Conservation (phyloP, 352 stramenopile genomes). For the Phytophthora boehmeriae region DNA sequence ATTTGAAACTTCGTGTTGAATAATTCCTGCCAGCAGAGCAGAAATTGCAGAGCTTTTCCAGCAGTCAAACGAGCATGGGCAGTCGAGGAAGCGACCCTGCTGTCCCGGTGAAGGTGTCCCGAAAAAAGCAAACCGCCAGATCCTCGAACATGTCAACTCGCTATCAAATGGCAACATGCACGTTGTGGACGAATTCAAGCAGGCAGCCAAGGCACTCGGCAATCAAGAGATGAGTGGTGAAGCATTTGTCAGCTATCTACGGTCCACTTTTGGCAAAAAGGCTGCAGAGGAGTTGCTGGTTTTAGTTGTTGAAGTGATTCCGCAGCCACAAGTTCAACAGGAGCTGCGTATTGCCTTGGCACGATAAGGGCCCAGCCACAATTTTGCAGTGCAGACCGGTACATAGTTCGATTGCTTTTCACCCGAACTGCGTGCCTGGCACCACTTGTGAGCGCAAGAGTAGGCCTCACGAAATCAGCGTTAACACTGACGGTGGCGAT, state of each 20-base stretch:
- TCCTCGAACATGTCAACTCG: constrained; percentile 66
- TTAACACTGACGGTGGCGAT: constrained; percentile 33
- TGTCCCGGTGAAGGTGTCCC: constrained; percentile 32
- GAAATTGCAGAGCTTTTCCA: constrained; percentile 41
- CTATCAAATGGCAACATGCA: constrained; percentile 54
- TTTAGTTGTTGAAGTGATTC: constrained; percentile 71
- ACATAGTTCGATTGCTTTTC: constrained; percentile 9
- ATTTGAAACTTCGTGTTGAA: constrained; percentile 6
- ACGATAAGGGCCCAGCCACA: constrained; percentile 23
- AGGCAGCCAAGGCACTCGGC: constrained; percentile 68
- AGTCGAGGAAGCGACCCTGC: constrained; percentile 26
- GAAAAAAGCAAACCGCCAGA: constrained; percentile 75
- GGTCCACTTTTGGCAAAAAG: constrained; percentile 59
- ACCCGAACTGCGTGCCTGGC: constrained; percentile 4
- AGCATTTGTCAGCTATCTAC: constrained; percentile 67
- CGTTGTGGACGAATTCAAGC: constrained; percentile 65
- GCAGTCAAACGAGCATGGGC: constrained; percentile 24
- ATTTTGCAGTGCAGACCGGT: not conserved
- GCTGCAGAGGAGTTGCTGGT: constrained; percentile 62
- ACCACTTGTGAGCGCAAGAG: not conserved
- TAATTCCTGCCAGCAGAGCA: constrained; percentile 33
- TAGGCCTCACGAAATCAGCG: constrained; percentile 15
- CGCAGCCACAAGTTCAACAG: constrained; percentile 59
- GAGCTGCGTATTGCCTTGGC: constrained; percentile 59
- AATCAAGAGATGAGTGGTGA: constrained; percentile 72